Base-by-base conservation (phyloP, 129 eudicot genomes). In the Logfia minima region DNA sequence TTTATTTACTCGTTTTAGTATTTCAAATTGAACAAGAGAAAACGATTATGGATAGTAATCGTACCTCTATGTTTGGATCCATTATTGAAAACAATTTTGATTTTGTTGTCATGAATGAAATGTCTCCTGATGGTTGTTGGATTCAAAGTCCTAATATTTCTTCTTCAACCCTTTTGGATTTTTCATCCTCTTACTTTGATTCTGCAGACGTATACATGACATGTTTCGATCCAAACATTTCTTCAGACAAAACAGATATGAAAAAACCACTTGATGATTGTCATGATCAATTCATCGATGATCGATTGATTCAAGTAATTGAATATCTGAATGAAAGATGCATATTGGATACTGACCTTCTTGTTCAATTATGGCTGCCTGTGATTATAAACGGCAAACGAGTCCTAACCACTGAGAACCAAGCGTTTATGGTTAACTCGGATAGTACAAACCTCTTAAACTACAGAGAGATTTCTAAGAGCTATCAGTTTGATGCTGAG, bases 301-400 rank as follows among this genome's bases (percentile, higher is more conserved):
- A 81, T 75, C 89, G 85, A 77, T 75, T 90, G 55, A 55, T 83
- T 75, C 86, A 81, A 70, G 96, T 88, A 4, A 75, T 90, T 51
- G 84, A 86, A 21, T 35, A 85, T 77, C 79, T 92, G 34, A 86
- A 84, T 48, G 79, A 90, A 52, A 43, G 43, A 21, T 68, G 87
- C 67, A 51, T 80, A 32, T 85, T 79, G 60, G 86, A 86, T 9
- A 55, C 75, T 71, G 92, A 87, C 68, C 68, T 93, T 66, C 95
- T 93, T 61, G 82, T 90, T 67, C 98, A 93, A 80, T 51, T 90
- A 26, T 93, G 98, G 98, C 84, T 87, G 56, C 98, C 98, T 53
- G 84, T 87, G 59, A 77, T 56, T 63, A 85, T 66, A 79, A 89
- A 85, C 60, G 89, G 89, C 63, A 71, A 71, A 58, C 83, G 34